A percentile compares a stretch with the other conserved stretches of the same genome.
These are phyloP conservation scores for Gossypium trilobum DNA, from an alignment of 441 rosid species.

Conservation along the genomic window DNA sequence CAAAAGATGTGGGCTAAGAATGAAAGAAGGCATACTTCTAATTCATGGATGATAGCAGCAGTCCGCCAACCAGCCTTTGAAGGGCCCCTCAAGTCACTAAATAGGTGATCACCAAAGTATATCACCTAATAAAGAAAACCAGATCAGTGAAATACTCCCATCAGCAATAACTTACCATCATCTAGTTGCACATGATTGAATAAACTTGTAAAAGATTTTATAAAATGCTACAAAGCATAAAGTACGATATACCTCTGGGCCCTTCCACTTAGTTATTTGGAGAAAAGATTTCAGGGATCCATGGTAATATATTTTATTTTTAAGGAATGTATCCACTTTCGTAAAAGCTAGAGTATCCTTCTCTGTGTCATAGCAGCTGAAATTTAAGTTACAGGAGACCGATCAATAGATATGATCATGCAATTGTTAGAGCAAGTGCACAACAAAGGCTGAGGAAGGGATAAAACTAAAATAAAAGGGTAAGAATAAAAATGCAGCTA, in stretches of 20 bases:
- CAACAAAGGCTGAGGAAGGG: not conserved
- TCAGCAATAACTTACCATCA: not conserved
- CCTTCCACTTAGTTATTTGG: conserved; percentile 87
- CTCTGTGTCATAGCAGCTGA: conserved; percentile 81
- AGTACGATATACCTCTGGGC: conserved; percentile 66
- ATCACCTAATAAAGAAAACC: conserved; percentile 50
- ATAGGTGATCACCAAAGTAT: conserved; percentile 94
- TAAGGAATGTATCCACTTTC: conserved; percentile 74
- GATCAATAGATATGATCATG: not conserved
- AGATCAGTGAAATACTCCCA: conserved; percentile 5
- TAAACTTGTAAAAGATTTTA: not conserved
- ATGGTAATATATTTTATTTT: conserved; percentile 71
- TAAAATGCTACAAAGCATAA: conserved; percentile 3
- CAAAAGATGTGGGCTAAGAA: conserved; percentile 9
- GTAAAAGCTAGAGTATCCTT: conserved; percentile 78
- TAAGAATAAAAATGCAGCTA: conserved; percentile 2
- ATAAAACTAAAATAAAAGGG: not conserved
- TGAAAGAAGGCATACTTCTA: conserved; percentile 48
- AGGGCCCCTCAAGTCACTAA: conserved; percentile 93
- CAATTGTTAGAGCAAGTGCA: not conserved
- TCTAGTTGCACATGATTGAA: not conserved
- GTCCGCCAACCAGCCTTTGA: conserved; percentile 99
- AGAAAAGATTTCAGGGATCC: conserved; percentile 86
- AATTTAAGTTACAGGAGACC: conserved; percentile 19
- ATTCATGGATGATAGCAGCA: conserved; percentile 90